Conservation (phyloP, 345 rosid genomes). For the Populus nigra region DNA sequence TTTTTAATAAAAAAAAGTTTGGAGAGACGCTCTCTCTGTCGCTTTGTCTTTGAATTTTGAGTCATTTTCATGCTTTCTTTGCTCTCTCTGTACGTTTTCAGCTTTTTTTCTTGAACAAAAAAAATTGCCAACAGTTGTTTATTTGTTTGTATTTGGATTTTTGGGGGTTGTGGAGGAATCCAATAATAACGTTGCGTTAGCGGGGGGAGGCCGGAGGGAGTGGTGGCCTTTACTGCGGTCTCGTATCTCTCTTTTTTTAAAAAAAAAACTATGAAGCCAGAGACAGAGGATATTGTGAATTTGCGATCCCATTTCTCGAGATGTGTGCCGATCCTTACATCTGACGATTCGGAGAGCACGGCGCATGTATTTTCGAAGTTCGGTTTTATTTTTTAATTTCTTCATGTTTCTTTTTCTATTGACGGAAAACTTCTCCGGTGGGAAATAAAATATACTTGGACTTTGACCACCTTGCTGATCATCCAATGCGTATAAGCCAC, state of each 20-base stretch:
- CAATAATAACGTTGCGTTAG: background rate
- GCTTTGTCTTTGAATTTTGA: constrained; percentile 15
- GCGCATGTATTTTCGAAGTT: no score
- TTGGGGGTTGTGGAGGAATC: background rate
- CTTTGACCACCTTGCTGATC: no score
- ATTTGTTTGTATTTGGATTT: background rate
- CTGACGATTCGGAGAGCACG: background rate
- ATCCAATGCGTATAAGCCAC: no score
- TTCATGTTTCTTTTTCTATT: no score
- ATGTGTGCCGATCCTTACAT: background rate
- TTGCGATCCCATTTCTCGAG: background rate
- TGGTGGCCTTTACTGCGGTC: no score
- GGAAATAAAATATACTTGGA: no score
- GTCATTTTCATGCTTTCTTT: background rate
- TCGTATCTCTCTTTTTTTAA: background rate
- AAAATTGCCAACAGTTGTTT: background rate
- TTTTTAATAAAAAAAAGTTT: background rate
- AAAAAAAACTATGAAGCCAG: no score
- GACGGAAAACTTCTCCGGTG: no score
- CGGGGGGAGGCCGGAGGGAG: no score
- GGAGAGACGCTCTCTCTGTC: constrained; percentile 9
- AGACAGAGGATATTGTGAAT: no score
- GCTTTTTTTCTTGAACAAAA: background rate
- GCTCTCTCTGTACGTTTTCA: background rate
- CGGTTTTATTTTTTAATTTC: no score